Evolutionary conservation across 176 grass and related monocot species (phyloP).

Genomic region (Oryza nivara): DNA sequence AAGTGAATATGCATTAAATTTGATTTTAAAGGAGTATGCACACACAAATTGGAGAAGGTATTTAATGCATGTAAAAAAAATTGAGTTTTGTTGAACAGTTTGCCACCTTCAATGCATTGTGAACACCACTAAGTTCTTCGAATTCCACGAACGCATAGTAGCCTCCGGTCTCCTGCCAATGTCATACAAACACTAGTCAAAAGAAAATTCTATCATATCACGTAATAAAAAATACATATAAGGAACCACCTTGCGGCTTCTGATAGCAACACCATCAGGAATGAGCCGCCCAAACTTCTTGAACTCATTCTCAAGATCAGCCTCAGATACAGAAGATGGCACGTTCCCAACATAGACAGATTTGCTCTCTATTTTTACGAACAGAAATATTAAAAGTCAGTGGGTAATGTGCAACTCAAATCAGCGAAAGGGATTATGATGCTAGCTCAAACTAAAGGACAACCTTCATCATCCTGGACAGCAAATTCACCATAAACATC

Average conservation of each 20-base stretch:
- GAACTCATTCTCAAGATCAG: conserved; percentile 86
- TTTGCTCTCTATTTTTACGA: conserved; percentile 60
- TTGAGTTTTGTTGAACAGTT: conserved; percentile 15
- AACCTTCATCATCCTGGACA: conserved; percentile 82
- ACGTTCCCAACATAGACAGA: conserved; percentile 93
- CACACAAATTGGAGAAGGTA: background rate
- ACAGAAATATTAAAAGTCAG: conserved; percentile 23
- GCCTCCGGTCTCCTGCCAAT: conserved; percentile 79
- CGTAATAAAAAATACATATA: conserved; percentile 14
- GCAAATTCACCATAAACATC: conserved; percentile 61
- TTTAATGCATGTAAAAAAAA: background rate
- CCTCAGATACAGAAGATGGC: conserved; percentile 50
- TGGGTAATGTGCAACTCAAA: conserved; percentile 22
- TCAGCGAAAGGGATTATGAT: conserved; percentile 27
- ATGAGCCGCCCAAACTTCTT: conserved; percentile 81
- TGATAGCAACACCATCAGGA: conserved; percentile 84
- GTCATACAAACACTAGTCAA: background rate
- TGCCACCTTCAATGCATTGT: conserved; percentile 70
- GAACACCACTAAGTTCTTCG: conserved; percentile 71
- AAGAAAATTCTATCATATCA: background rate
- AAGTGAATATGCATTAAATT: background rate
- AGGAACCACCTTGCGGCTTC: conserved; percentile 79
- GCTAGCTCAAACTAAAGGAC: conserved; percentile 1
- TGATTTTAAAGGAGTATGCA: background rate
- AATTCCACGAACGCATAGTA: conserved; percentile 91